A percentile compares a stretch with the other conserved stretches of the same genome.
Conservation (phyloP, 176 grass and related monocot species). For the Paspalum notatum region DNA sequence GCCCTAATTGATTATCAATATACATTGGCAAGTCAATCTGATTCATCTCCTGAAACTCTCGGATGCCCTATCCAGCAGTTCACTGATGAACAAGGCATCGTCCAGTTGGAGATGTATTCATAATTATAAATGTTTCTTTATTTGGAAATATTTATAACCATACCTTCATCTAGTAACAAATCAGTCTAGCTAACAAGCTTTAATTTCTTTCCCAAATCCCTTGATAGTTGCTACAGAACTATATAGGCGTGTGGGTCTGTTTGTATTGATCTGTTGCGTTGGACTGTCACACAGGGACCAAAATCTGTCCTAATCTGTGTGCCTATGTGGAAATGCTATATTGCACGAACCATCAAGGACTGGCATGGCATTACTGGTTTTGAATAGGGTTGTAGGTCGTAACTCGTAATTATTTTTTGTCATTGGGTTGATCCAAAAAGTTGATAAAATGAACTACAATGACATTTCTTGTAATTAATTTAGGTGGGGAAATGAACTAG, state of each 20-base stretch:
- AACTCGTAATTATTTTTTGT: no score
- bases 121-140: not conserved
- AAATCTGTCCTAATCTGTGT: not conserved
- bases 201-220: constrained; percentile 22
- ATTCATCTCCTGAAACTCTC: not conserved
- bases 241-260: not conserved
- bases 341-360: not conserved
- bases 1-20: not conserved
- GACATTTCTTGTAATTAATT: no score
- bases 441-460: no score
- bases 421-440: no score
- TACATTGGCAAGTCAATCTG: not conserved
- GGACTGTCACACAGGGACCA: not conserved
- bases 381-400: not conserved
- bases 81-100: constrained; percentile 1
- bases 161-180: not conserved
- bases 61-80: not conserved
- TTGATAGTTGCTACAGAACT: not conserved
- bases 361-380: not conserved
- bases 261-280: not conserved
- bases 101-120: not conserved
- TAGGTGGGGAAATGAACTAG: no score
- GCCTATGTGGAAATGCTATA: not conserved
- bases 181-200: not conserved
- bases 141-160: not conserved